Base-by-base conservation (phyloP, 2,329 filamentous ascomycete genomes). In the Harringtonia lauricola region DNA sequence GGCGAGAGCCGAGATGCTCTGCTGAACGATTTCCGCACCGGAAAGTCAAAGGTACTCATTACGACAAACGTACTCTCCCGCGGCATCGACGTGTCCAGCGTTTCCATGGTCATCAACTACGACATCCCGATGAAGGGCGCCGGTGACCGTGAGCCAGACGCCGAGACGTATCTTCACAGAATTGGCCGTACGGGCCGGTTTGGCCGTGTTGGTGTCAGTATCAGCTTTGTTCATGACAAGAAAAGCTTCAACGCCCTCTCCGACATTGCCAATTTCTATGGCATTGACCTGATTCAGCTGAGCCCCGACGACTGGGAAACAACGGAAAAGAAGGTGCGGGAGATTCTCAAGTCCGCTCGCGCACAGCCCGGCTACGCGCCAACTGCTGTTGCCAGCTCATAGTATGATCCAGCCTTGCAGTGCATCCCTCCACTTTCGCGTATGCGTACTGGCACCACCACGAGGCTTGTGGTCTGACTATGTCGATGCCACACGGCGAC, bases 91-190 rank as follows among this genome's bases (percentile, higher is more conserved):
- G 76, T 80, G 68, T 96, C 59, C 64, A 94, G 66, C 24, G 92
- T 98, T 14, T 95, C 88, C 10, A 92, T 98, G 82, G 92, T 98
- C 43, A 88, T 98, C 71, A 98, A 98, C 70, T 98, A 98, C 64
- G 83, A 87, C 54, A 83, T 87, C 46, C 83, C 83, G 21, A 84
- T 83, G 70, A 82, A 83, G 57, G 81, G 83, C 34, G 56, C 74
- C 28, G 79, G 83, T 17, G 89, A 96, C 54, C 72, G 73, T 24
- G 86, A 92, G 64, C 84, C 90, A 14, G 92, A 98, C 58, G 81
- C 81, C 38, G 89, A 96, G 68, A 98, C 92, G 1, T 98, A 98
- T 59, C 82, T 98, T 39, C 92, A 98, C 72, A 85, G 92, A 59
- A 98, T 98, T 55, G 92, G 92, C 49, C 87, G 92, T 58, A 98